Evolutionary conservation across 352 stramenopile species (phyloP), one percentile per base, ranked within the genome.

Genomic region (Blastocystis sp.): DNA sequence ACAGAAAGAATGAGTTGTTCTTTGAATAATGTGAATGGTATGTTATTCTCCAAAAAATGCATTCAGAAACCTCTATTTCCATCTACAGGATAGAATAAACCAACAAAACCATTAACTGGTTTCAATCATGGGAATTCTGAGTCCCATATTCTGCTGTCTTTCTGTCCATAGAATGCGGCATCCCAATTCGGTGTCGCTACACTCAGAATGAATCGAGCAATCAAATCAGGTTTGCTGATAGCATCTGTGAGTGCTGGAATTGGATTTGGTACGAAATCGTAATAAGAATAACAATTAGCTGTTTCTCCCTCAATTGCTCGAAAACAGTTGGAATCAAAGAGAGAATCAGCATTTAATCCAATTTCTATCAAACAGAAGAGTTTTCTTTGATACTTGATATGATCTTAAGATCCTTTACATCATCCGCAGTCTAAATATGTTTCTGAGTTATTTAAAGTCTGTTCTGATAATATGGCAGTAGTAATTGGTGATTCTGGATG

Each of bases 391-490:
- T 12, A 42, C 6, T 71, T 6, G 14, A 21, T 5, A 19, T 42
- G 42, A 42, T 35, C 14, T 71, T 43, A 37, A 71, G 14, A 39
- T 35, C 16, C 24, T 61, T 61, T 46, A n/a, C 35, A 80, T 37
- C 69, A 80, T 59, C 69, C 69, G 11, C 69, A 80, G 65, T 80
- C 37, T 11, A 80, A 80, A 59, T 80, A 80, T 59, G 35, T 80
- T 7, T 63, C 69, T 35, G 69, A 80, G 69, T 19, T 80, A 32
- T 52, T 63, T 52, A 24, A 39, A 27, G 39, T 63, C 6, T 80
- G 32, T 35, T 19, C 43, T 29, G 14, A 63, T 35, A 58, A 80
- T 63, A 19, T 43, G 5, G 59, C 46, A 24, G 56, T 80, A 24
- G 69, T 80, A 27, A 65, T 80, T 58, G 69, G 69, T 14, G 69